These are phyloP conservation scores for Neonectria hederae DNA, from an alignment of 2,329 filamentous ascomycete genomes.

Conservation along the genomic window DNA sequence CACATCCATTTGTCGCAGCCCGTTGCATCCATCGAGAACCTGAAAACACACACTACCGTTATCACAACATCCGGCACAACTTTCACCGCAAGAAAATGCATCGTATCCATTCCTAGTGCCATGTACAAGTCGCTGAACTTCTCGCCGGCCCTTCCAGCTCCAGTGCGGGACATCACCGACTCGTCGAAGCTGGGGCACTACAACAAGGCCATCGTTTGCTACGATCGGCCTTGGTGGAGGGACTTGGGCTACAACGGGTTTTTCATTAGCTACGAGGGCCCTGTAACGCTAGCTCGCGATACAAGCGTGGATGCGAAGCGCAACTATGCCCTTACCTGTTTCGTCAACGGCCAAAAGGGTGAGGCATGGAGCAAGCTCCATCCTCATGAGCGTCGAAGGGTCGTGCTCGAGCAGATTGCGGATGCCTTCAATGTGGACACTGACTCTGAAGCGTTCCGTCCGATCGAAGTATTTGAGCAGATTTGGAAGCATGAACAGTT, in stretches of 20 bases:
- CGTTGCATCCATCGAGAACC: slow-evolving; percentile 39
- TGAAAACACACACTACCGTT: slow-evolving; percentile 25
- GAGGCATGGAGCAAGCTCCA: slow-evolving; percentile 47
- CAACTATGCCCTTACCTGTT: slow-evolving; percentile 52
- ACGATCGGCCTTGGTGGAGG: slow-evolving; percentile 47
- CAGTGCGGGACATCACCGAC: slow-evolving; percentile 48
- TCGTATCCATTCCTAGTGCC: slow-evolving; percentile 60
- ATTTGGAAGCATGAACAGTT: slow-evolving; percentile 48
- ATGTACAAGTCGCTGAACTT: slow-evolving; percentile 58
- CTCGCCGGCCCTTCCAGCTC: slow-evolving; percentile 53
- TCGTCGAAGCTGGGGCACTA: slow-evolving; percentile 54
- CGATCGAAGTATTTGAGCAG: slow-evolving; percentile 46
- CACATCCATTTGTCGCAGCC: slow-evolving; percentile 31
- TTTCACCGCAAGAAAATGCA: slow-evolving; percentile 50
- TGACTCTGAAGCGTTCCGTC: slow-evolving; percentile 34
- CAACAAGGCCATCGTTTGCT: slow-evolving; percentile 49
- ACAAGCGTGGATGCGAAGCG: slow-evolving; percentile 47
- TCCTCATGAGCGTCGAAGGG: slow-evolving; percentile 40
- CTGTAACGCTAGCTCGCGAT: slow-evolving; percentile 52
- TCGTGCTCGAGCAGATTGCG: slow-evolving; percentile 48
- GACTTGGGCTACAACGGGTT: slow-evolving; percentile 50
- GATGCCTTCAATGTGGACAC: slow-evolving; percentile 38
- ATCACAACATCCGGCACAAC: slow-evolving; percentile 36
- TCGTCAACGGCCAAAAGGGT: slow-evolving; percentile 51
- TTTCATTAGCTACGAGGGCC: slow-evolving; percentile 52